Evolutionary conservation across 2,329 filamentous ascomycete species (phyloP), one percentile per base, ranked within the genome.

Genomic region (Paecilomyces fulvus): DNA sequence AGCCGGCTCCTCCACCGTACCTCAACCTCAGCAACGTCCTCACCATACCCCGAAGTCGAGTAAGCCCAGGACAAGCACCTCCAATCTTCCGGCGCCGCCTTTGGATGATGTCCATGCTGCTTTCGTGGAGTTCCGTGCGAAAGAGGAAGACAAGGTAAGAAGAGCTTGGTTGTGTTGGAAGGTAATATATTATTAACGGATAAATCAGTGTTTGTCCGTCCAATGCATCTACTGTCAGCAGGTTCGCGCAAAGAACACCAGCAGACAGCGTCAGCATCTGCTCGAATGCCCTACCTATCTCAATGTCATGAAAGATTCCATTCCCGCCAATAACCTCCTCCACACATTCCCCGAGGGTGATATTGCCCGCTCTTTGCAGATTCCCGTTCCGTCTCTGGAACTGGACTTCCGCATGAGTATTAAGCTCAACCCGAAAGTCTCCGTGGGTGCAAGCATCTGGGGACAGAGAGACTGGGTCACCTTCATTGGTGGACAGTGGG

Each of bases 361-460:
- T 64, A 67, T 77, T 53, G 76, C 76, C 21, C 75, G 76, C 17
- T 77, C 75, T 9, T 63, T 78, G 50, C 73, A 76, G 60, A 69
- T 79, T 28, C 78, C 78, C 8, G 69, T 73, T 6, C 78, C 78
- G 0, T 68, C 69, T 4, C 72, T 80, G 30, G 77, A 79, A 59
- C 70, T 80, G 50, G 78, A 80, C 61, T 80, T 80, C 67, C 76
- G 78, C 52, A 79, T 80, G 71, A 78, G 76, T 62, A 73, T 80
- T 55, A 79, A 79, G 61, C 66, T 80, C 63, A 80, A 80, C 60
- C 78, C 78, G 2, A 75, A 75, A 57, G 75, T 80, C 17, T 66
- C 70, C 1, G 72, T 80, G 14, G 78, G 78, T 3, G 67, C 67
- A 20, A 72, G 73, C 33, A 68, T 79, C 31, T 79, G 75, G 72